Evolutionary conservation across 495 filamentous ascomycete genomes (phyloP), one percentile per base, ranked within the genome.

Genomic region (Acidiella bohemica): DNA sequence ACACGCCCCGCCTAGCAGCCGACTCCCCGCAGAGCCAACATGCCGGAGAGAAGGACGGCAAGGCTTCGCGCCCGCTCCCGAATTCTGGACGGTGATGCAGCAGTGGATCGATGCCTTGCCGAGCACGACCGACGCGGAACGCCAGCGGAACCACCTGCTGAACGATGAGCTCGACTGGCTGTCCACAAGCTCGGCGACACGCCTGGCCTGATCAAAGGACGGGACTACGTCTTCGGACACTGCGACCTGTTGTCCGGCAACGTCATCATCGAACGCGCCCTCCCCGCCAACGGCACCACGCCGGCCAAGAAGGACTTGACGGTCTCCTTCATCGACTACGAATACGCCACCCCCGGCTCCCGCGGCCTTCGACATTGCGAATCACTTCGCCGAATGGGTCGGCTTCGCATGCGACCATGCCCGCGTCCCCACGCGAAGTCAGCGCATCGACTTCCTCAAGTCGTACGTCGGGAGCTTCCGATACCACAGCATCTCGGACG

Each of bases 351-450:
- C 0, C 85, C 92, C 2, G n/a, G 86, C 86, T 6, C 90, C 92
- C 0, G 83, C 87, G 11, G 84, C 90, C n/a, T 99, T 99, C 59
- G 90, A 99, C 57, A 74, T 99, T 41, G 79, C 90, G n/a, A 99
- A 99, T 67, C 90, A 99, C 67, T 88, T 99, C 56, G 84, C 92
- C 29, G 90, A 99, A 66, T 99, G 90, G 88, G 87, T 79, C 38
- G 90, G 90, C 41, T 93, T 93, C 54, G 83, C 90, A 49, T 99
- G 90, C 70, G 86, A 99, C 58, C 84, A 76, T 60, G 75, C 62
- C 47, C 76, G 78, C 54, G 69, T 95, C 29, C 90, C 90, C 2
- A 92, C 87, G 0, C 71, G 71, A 38, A 64, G 75, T 5, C 75
- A 84, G 47, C 79, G 90, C 17, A 68, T 79, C 27, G 75, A 78